These are phyloP conservation scores for Aureobasidium melanogenum DNA, from an alignment of 2,329 filamentous ascomycete species.

Conservation along the genomic window DNA sequence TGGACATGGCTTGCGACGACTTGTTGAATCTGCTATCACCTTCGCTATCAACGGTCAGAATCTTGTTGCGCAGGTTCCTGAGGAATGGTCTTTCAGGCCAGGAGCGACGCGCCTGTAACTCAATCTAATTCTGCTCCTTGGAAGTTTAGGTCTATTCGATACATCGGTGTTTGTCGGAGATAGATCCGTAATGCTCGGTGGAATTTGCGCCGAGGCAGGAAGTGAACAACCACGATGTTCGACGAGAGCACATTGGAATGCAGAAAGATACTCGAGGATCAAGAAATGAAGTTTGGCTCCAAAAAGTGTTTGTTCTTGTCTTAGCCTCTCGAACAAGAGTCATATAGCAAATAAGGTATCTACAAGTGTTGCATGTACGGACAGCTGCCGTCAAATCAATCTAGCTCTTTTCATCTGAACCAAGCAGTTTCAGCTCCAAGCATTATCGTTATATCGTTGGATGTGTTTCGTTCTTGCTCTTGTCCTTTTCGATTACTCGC, in stretches of 20 bases:
- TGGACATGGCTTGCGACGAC: neutral
- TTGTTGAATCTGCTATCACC: neutral
- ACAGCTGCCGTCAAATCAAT: neutral
- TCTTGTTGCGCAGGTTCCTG: neutral
- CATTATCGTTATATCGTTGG: slow-evolving; percentile 10
- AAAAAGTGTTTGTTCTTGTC: slow-evolving; percentile 1
- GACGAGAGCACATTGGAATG: neutral
- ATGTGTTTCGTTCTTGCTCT: neutral
- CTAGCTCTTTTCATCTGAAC: neutral
- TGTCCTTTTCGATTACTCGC: neutral
- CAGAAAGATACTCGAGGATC: neutral
- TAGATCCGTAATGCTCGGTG: neutral
- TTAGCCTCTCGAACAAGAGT: neutral
- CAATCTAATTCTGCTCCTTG: neutral
- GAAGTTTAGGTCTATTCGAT: no score
- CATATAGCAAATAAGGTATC: slow-evolving; percentile 1
- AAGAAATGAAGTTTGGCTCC: neutral
- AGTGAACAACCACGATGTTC: neutral
- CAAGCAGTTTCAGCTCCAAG: slow-evolving; percentile 6
- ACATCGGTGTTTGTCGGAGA: neutral
- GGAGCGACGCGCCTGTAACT: neutral
- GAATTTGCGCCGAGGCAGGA: neutral
- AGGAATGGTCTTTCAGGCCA: neutral
- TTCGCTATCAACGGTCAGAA: neutral
- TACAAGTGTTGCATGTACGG: slow-evolving; percentile 4